Evolutionary conservation across 805 yeast genomes (phyloP).

Genomic region (Wickerhamiella shivajii): DNA sequence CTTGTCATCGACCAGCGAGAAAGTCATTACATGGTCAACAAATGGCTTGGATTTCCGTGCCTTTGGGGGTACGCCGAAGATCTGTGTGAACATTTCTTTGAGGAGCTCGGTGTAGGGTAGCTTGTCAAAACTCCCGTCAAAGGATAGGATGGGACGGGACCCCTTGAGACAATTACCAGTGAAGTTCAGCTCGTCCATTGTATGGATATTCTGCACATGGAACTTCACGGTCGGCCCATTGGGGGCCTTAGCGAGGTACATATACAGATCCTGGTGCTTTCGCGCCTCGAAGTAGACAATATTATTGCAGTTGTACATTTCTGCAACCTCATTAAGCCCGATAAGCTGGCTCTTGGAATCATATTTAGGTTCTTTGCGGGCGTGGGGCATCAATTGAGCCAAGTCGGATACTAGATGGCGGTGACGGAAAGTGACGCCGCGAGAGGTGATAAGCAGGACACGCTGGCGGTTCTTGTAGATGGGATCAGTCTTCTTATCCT

Average conservation of each 20-base stretch:
- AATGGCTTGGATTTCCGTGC: slow-evolving; percentile 91
- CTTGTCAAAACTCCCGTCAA: slow-evolving; percentile 64
- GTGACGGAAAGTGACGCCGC: slow-evolving; percentile 90
- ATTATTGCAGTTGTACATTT: slow-evolving; percentile 92
- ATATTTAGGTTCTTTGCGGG: slow-evolving; percentile 89
- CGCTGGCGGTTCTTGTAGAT: slow-evolving; percentile 70
- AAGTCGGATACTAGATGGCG: slow-evolving; percentile 85
- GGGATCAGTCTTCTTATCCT: slow-evolving; percentile 29
- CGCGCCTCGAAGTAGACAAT: slow-evolving; percentile 88
- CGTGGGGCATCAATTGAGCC: slow-evolving; percentile 70
- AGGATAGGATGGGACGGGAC: slow-evolving; percentile 83
- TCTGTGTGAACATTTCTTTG: slow-evolving; percentile 69
- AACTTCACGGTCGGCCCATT: slow-evolving; percentile 95
- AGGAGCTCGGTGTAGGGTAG: slow-evolving; percentile 56
- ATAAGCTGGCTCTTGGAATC: slow-evolving; percentile 82
- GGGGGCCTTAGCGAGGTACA: slow-evolving; percentile 94
- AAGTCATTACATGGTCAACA: slow-evolving; percentile 86
- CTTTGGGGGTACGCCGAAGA: slow-evolving; percentile 89
- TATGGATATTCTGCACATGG: slow-evolving; percentile 86
- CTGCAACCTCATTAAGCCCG: slow-evolving; percentile 91
- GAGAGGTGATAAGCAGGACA: slow-evolving; percentile 74
- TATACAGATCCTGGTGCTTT: slow-evolving; percentile 85
- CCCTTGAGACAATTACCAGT: slow-evolving; percentile 95
- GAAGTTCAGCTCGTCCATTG: slow-evolving; percentile 88
- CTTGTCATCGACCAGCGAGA: slow-evolving; percentile 82